Base-by-base conservation (phyloP, 2,329 filamentous ascomycete species). In the Penicillium sp. region DNA sequence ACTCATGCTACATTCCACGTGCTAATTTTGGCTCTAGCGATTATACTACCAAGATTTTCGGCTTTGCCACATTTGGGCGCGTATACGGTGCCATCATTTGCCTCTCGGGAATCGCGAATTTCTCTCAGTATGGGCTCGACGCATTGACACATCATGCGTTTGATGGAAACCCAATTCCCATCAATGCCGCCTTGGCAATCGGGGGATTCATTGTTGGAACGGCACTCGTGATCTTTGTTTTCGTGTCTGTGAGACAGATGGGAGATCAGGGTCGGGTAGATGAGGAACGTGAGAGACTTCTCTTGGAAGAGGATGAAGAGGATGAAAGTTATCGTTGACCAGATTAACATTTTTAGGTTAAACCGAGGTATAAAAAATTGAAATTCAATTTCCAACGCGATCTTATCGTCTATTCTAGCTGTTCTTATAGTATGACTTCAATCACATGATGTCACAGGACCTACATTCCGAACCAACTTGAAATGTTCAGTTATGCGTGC, bases 41-140 rank as follows among this genome's bases (percentile, higher is more conserved):
- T 76, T 96, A 95, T 72, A 84, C 85, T 14, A 91, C 90, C 61
- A 96, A 96, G 74, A 90, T 96, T 31, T 96, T 96, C 69, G 91
- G 91, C 14, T 96, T 96, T 75, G 82, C 87, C 53, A 96, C 91
- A 0, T 97, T 96, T 65, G 91, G 91, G 38, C 94, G 89, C 44
- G 90, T 96, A 30, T 96, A 96, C 74, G 92, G 92, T 5, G 82
- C 91, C 11, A 90, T 96, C 64, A 96, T 96, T 65, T 95, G 90
- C 71, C 77, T 94, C 2, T 88, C 90, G 0, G 92, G 92, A 0
- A 71, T 96, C 1, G 82, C 90, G 66, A 96, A 94, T 71, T 91
- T 97, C 69, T 84, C 84, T 1, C 91, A 96, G 73, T 88, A 88
- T 6, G 89, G 83, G 0, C 78, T 96, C 30, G 91, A 96, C 71